Percentiles rank a stretch among this genome's conserved stretches.
phyloP scores from a whole-genome alignment of 306 rosid genomes.

The Cucumis hystrix region DNA sequence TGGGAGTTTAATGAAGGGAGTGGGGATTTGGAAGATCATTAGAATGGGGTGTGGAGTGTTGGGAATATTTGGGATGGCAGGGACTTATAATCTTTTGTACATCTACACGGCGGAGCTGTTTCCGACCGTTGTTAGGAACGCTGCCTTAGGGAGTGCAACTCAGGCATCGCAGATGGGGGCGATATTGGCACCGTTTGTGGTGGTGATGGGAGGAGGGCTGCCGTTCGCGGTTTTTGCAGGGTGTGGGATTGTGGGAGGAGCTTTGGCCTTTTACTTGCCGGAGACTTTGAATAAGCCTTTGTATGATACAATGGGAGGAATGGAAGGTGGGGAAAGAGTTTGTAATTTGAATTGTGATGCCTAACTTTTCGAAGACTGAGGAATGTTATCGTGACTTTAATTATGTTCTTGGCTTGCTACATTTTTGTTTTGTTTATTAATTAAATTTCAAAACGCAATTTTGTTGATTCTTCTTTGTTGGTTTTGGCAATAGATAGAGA shows the following conservation, averaged over 20 bases:
- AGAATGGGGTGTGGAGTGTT: conserved; percentile 58
- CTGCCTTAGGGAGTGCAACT: conserved; percentile 53
- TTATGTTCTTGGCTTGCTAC: no score
- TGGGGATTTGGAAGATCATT: conserved; percentile 37
- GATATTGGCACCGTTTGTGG: conserved; percentile 69
- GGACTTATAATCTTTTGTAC: conserved; percentile 67
- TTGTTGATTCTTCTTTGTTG: no score
- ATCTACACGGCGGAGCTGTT: conserved; percentile 74
- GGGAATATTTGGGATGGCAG: conserved; percentile 89
- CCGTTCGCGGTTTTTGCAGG: conserved; percentile 57
- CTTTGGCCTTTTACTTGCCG: conserved; percentile 59
- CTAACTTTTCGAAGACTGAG: no score
- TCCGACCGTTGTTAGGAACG: conserved; percentile 84
- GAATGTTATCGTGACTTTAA: no score
- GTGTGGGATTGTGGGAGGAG: conserved; percentile 60
- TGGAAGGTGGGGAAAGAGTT: conserved; percentile 29
- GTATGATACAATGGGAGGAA: conserved; percentile 63
- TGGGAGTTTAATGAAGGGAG: conserved; percentile 29
- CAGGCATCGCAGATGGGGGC: conserved; percentile 92
- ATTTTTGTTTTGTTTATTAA: no score
- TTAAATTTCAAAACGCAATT: no score
- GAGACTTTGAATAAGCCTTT: conserved; percentile 73
- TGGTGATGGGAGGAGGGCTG: conserved; percentile 55
- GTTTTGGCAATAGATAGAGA: no score
- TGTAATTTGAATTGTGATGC: background rate